Base-by-base conservation (phyloP, 495 filamentous ascomycete species). In the Talaromyces liani region DNA sequence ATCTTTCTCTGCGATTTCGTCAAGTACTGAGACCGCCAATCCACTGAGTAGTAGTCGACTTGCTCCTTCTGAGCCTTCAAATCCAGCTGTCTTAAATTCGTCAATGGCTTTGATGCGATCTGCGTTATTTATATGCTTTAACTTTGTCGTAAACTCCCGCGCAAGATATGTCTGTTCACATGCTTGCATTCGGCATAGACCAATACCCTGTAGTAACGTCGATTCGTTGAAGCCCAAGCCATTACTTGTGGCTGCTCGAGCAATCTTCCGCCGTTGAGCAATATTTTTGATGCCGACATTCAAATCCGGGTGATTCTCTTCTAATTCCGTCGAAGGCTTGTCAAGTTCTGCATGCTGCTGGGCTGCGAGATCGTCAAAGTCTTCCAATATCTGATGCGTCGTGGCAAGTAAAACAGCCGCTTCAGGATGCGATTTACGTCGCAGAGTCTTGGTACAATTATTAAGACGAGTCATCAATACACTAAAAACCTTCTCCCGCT, bases 161-260 rank as follows among this genome's bases (percentile, higher is more conserved):
- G 79, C 75, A 27, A 79, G 79, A 0, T 75, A 69, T 34, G 74
- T 75, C 65, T 79, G 77, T 61, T 79, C 75, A 24, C 77, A 75
- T 18, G 70, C 73, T 59, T 79, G 77, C 64, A 79, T 70, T 10
- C 72, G 73, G 39, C 71, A 70, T 6, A 79, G 67, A 1, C 73
- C 68, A 16, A 80, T 69, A 16, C 73, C 71, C 63, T 79, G 73
- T 0, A 73, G 73, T 53, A 68, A 77, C 0, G n/a, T 36, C 14
- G 45, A 14, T 16, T 62, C 60, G 27, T 62, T 49, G 18, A 53
- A 34, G 10, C 4, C 27, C 1, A 62, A 36, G 5, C 24, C 29
- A 54, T 71, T 72, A 45, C 74, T 72, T 0, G 69, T 22, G 5
- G 60, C 27, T 9, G 45, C 22, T 12, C 68, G 69, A 39, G 75